Base-by-base conservation (phyloP, 2,329 filamentous ascomycete species). In the Botrytis cinerea region DNA sequence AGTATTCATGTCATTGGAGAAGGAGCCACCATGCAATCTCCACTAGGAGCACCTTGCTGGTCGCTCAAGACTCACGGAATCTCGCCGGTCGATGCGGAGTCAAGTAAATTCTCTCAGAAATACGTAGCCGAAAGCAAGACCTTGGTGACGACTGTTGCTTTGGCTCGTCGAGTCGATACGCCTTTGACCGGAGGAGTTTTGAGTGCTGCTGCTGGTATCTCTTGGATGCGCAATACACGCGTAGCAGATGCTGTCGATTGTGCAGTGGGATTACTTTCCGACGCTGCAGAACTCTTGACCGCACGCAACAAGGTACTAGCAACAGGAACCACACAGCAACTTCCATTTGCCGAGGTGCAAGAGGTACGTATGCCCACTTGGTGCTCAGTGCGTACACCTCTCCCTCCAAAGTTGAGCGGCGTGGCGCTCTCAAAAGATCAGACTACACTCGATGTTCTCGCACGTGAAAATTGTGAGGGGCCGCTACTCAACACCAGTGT, bases 241-340 rank as follows among this genome's bases (percentile, higher is more conserved):
- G 67, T 70, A 4, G 67, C 67, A 70, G 67, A 70, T 35, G 51
- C 67, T 4, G 67, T 60, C 28, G 67, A 70, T 70, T 70, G 67
- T n/a, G 51, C 67, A 2, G 6, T 70, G 7, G 67, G 67, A 7
- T 22, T 70, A 12, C 51, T 70, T 35, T 70, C 51, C 25, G 67
- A 70, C 3, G 51, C 67, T 25, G 18, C 51, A 60, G 67, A 70
- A 14, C 67, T 70, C 20, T 46, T 70, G 67, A 1, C 16, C 38
- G 67, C 67, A 12, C 67, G 67, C 4, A 70, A 70, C 2, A 70
- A 60, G 12, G 25, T 60, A 4, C 8, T 45, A 3, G 38, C 7
- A 14, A 60, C 67, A 10, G 67, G 67, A 2, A 59, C 1, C 10
- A 7, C 51, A 60, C 5, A 70, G n/a, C 7, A 6, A 25, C 48